A percentile compares a stretch with the other conserved stretches of the same genome.
phyloP scores from a whole-genome alignment of 495 filamentous ascomycete genomes.

The Xylaria sp. region DNA sequence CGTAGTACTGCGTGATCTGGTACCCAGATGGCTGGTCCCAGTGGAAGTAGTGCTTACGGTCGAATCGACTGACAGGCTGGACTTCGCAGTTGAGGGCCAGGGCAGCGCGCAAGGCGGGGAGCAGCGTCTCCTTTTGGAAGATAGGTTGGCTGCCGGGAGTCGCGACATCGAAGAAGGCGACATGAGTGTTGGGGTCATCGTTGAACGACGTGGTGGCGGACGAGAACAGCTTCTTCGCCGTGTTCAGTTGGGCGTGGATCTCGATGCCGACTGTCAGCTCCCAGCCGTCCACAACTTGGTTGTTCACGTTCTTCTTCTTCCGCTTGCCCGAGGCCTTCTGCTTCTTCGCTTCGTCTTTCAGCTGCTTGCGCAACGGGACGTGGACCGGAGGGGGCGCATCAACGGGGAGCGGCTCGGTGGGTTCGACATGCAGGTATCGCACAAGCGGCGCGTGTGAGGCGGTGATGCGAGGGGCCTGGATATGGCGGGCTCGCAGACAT shows the following conservation, averaged over 20 bases:
- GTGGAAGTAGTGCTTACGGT: constrained; percentile 98
- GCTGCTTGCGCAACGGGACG: constrained; percentile 72
- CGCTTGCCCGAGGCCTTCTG: constrained; percentile 46
- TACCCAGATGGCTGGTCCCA: constrained; percentile 96
- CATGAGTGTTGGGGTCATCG: constrained; percentile 79
- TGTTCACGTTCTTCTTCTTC: constrained; percentile 52
- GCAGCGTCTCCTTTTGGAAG: constrained; percentile 81
- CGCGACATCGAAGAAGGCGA: constrained; percentile 87
- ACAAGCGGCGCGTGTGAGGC: constrained; percentile 16
- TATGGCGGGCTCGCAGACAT: constrained; percentile 45
- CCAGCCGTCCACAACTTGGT: constrained; percentile 70
- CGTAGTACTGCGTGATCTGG: constrained; percentile 95
- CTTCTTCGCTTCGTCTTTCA: constrained; percentile 74
- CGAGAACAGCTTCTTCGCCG: constrained; percentile 84
- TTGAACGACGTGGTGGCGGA: constrained; percentile 69
- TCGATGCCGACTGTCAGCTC: constrained; percentile 94
- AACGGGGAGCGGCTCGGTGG: constrained; percentile 21
- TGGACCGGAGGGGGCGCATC: constrained; percentile 28
- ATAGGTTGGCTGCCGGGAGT: constrained; percentile 87
- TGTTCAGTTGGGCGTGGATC: constrained; percentile 96
- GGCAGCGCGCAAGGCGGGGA: constrained; percentile 90
- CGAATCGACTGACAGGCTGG: constrained; percentile 77
- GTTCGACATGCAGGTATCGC: constrained; percentile 32
- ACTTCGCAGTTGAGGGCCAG: constrained; percentile 83
- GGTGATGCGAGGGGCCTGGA: not conserved